Evolutionary conservation across 768 basidiomycete species (phyloP).

Genomic region (Phylloporus sp.): DNA sequence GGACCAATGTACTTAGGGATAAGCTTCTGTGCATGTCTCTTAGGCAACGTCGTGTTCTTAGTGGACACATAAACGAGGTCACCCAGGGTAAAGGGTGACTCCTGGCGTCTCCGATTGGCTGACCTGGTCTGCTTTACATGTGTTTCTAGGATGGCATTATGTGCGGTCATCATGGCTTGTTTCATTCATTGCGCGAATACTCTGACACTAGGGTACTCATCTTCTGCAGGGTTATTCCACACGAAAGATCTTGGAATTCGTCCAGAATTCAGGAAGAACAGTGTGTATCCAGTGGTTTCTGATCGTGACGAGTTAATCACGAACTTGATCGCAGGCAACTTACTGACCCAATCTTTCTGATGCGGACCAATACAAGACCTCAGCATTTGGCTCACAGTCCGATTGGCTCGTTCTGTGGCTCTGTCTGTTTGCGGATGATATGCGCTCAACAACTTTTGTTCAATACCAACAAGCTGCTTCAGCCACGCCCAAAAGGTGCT

Average conservation of each 20-base stretch:
- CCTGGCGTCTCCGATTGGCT: conserved; percentile 23
- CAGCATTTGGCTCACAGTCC: too few relatives aligned
- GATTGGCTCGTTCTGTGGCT: too few relatives aligned
- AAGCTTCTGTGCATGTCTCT: not conserved
- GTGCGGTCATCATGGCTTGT: conserved; percentile 28
- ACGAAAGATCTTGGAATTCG: conserved; percentile 11
- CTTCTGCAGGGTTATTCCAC: conserved; percentile 8
- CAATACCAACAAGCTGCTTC: too few relatives aligned
- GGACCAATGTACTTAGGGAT: not conserved
- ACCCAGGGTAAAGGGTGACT: not conserved
- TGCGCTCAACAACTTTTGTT: too few relatives aligned
- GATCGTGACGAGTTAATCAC: conserved; percentile 16
- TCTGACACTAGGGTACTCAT: conserved; percentile 27
- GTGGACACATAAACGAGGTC: not conserved
- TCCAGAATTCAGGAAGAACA: conserved; percentile 11
- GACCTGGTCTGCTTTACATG: conserved; percentile 31
- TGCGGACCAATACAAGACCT: not conserved
- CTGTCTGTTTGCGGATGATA: too few relatives aligned
- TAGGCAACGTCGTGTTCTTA: not conserved
- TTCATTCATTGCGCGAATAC: conserved; percentile 26
- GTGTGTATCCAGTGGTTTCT: conserved; percentile 18
- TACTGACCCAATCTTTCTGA: conserved; percentile 13
- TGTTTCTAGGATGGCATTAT: conserved; percentile 29
- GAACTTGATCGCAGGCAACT: conserved; percentile 15
- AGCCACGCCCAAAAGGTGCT: too few relatives aligned